These are phyloP conservation scores for Gnomoniopsis smithogilvyi DNA, from an alignment of 2,329 filamentous ascomycete genomes.

Conservation along the genomic window DNA sequence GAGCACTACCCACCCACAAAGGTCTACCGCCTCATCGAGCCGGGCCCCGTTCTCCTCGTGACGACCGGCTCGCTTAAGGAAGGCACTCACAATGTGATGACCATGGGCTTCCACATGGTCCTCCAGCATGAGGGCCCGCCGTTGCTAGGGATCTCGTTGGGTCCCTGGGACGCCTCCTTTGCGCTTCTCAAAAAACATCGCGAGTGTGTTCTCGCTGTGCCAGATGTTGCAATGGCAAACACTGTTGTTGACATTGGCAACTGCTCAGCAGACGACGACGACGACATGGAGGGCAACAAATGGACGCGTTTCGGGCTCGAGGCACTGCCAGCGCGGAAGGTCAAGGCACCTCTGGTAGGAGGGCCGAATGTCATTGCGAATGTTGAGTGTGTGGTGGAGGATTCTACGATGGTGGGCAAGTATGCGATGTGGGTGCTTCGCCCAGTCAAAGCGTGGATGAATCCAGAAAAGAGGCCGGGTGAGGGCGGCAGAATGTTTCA, in stretches of 20 bases:
- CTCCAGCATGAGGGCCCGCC: conserved; percentile 32
- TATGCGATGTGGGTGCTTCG: conserved; percentile 33
- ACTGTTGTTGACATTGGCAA: conserved; percentile 31
- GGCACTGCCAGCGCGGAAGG: conserved; percentile 25
- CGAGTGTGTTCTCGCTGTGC: conserved; percentile 32
- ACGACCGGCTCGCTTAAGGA: conserved; percentile 29
- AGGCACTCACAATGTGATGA: conserved; percentile 33
- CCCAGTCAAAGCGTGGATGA: conserved; percentile 31
- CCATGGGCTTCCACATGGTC: conserved; percentile 36
- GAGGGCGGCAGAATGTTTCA: conserved; percentile 31
- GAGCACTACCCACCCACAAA: conserved; percentile 21
- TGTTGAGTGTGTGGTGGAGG: conserved; percentile 33
- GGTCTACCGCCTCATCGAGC: conserved; percentile 32
- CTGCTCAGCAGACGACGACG: conserved; percentile 28
- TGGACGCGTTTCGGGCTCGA: conserved; percentile 29
- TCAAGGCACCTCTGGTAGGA: conserved; percentile 31
- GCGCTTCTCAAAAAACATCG: conserved; percentile 25
- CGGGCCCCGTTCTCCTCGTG: conserved; percentile 31
- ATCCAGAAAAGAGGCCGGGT: conserved; percentile 21
- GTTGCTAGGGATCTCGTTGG: conserved; percentile 29
- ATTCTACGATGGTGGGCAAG: conserved; percentile 29
- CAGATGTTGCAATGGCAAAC: conserved; percentile 28
- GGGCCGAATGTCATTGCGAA: conserved; percentile 29
- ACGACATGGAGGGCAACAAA: conserved; percentile 19
- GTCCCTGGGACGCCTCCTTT: conserved; percentile 32